Percentiles rank a stretch among this genome's conserved stretches.
Conservation (phyloP, 176 grass and related monocot species). For the Hordeum vulgare region DNA sequence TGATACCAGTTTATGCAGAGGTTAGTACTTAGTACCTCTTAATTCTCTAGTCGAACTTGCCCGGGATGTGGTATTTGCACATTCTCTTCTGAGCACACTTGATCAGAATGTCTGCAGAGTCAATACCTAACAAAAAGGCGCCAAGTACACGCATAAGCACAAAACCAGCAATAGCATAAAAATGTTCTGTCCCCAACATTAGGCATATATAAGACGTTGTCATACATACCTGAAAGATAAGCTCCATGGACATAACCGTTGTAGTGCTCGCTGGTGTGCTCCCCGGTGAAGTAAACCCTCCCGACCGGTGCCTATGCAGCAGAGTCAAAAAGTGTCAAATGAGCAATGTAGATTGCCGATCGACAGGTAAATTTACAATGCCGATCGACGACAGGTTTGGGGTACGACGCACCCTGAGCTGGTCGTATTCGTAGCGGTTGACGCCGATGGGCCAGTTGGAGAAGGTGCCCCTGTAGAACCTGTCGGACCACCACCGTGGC, state of each 20-base stretch:
- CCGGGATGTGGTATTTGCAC: constrained; percentile 32
- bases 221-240: constrained; percentile 46
- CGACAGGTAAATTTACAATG: no score
- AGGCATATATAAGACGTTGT: background rate
- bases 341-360: no score
- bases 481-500: constrained; percentile 55
- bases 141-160: background rate
- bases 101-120: constrained; percentile 46
- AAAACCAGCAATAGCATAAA: background rate
- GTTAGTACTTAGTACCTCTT: background rate
- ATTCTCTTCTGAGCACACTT: constrained; percentile 32
- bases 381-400: background rate
- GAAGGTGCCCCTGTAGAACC: constrained; percentile 54
- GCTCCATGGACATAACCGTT: constrained; percentile 71
- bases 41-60: constrained; percentile 16
- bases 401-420: constrained; percentile 48
- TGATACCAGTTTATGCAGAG: background rate
- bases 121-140: constrained; percentile 26
- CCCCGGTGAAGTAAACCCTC: constrained; percentile 71
- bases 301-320: constrained; percentile 39
- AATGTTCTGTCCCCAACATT: background rate
- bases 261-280: constrained; percentile 68
- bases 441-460: constrained; percentile 73
- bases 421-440: constrained; percentile 52
- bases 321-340: background rate